phyloP scores from a whole-genome alignment of 257 asterid genomes.

The Cruciata laevipes region DNA sequence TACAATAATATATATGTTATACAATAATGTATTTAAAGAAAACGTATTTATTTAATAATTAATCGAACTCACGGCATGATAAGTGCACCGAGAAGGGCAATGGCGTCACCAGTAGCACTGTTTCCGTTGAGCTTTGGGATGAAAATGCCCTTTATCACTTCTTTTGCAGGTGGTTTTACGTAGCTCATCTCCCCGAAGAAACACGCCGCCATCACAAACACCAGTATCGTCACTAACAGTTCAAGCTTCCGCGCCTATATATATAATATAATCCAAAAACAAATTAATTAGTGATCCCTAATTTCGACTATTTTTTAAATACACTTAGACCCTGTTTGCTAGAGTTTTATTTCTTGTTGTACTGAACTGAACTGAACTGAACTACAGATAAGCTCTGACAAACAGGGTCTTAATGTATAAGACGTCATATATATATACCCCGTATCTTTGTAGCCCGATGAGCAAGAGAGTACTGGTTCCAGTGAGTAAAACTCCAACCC shows the following conservation, averaged over 20 bases:
- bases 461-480: slow-evolving; percentile 77
- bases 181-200: slow-evolving; percentile 76
- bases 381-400: no score
- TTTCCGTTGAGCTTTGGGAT: slow-evolving; percentile 68
- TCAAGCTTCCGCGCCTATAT: slow-evolving; percentile 76
- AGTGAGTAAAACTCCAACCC: slow-evolving; percentile 87
- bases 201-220: slow-evolving; percentile 82
- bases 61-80: slow-evolving; percentile 68
- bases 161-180: slow-evolving; percentile 68
- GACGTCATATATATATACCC: no score
- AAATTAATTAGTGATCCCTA: no score
- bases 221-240: slow-evolving; percentile 57
- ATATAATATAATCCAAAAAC: no score
- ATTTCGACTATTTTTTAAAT: no score
- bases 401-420: no score
- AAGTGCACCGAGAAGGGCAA: slow-evolving; percentile 88
- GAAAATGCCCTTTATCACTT: slow-evolving; percentile 69
- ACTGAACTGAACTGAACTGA: no score
- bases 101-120: slow-evolving; percentile 76
- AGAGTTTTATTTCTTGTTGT: no score
- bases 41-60: no score
- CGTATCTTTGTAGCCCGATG: slow-evolving; percentile 72
- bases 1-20: no score
- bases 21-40: no score
- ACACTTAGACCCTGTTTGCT: no score